Percentiles rank a stretch among this genome's conserved stretches.
These are phyloP conservation scores for Guadua angustifolia DNA, from an alignment of 176 grass and related monocot genomes.

Conservation along the genomic window DNA sequence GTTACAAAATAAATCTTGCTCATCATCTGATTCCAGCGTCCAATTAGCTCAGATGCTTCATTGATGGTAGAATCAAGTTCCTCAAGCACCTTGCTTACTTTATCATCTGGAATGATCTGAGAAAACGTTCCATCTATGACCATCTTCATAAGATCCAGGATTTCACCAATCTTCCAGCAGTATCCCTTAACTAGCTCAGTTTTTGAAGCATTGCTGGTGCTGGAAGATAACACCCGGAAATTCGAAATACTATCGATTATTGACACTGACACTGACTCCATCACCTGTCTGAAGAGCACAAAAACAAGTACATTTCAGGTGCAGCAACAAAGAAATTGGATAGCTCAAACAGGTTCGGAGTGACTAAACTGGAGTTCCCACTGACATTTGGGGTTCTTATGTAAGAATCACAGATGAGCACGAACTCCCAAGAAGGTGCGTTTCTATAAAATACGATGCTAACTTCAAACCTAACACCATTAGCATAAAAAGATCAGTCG, in stretches of 20 bases:
- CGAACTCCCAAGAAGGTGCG: neutral
- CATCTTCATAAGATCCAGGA: constrained; percentile 43
- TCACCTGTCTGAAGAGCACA: constrained; percentile 38
- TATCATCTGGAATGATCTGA: constrained; percentile 51
- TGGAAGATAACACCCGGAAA: constrained; percentile 37
- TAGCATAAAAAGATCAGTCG: neutral
- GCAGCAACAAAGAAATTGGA: neutral
- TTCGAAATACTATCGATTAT: constrained; percentile 54
- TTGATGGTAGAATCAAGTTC: constrained; percentile 42
- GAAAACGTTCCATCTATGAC: constrained; percentile 31
- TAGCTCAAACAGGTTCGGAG: neutral
- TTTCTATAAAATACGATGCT: neutral
- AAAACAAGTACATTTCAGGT: constrained; percentile 6
- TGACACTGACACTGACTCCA: constrained; percentile 45
- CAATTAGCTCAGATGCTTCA: constrained; percentile 46
- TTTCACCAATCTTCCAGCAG: constrained; percentile 43
- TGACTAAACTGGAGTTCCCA: neutral
- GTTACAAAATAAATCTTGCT: constrained; percentile 65
- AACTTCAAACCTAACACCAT: neutral
- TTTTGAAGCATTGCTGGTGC: constrained; percentile 37
- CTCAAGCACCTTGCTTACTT: constrained; percentile 33
- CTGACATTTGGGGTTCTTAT: neutral
- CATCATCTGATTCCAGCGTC: constrained; percentile 53
- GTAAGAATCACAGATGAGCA: neutral
- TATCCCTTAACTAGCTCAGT: constrained; percentile 52